Percentiles rank a stretch among this genome's conserved stretches.
Evolutionary conservation across 2,329 filamentous ascomycete genomes (phyloP).

Genomic region (Penicillium sp.): DNA sequence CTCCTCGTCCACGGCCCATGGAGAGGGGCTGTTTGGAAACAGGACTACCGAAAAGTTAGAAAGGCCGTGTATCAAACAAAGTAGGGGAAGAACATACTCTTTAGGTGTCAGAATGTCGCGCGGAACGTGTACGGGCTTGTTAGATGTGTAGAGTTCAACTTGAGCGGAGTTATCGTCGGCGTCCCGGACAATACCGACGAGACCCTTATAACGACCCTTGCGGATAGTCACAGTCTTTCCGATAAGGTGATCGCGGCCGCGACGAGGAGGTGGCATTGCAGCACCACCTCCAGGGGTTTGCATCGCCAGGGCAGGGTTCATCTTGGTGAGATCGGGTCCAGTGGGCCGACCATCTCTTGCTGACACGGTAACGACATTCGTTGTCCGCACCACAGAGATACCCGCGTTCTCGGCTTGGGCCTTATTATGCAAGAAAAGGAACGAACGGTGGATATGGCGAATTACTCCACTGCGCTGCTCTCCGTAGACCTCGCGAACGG

Average conservation of each 20-base stretch:
- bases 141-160: slow-evolving; percentile 88
- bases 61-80: not conserved
- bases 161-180: slow-evolving; percentile 76
- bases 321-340: slow-evolving; percentile 69
- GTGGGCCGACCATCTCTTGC: slow-evolving; percentile 78
- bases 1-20: slow-evolving; percentile 46
- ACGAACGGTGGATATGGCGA: slow-evolving; percentile 87
- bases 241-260: slow-evolving; percentile 70
- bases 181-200: slow-evolving; percentile 91
- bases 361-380: slow-evolving; percentile 81
- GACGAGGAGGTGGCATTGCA: slow-evolving; percentile 60
- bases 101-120: slow-evolving; percentile 77
- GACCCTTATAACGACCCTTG: slow-evolving; percentile 81
- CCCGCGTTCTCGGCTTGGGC: slow-evolving; percentile 76
- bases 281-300: slow-evolving; percentile 47
- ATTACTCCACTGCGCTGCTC: slow-evolving; percentile 81
- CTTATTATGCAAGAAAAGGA: slow-evolving; percentile 79
- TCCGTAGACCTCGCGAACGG: slow-evolving; percentile 79
- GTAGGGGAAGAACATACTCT: slow-evolving; percentile 50
- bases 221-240: slow-evolving; percentile 86
- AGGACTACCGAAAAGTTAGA: slow-evolving; percentile 31
- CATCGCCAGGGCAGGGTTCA: slow-evolving; percentile 83
- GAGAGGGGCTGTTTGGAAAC: slow-evolving; percentile 71
- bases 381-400: slow-evolving; percentile 77
- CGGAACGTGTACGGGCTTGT: slow-evolving; percentile 75